Evolutionary conservation across 2,329 filamentous ascomycete genomes (phyloP), one percentile per base, ranked within the genome.

Genomic region (Microdochium paspali): DNA sequence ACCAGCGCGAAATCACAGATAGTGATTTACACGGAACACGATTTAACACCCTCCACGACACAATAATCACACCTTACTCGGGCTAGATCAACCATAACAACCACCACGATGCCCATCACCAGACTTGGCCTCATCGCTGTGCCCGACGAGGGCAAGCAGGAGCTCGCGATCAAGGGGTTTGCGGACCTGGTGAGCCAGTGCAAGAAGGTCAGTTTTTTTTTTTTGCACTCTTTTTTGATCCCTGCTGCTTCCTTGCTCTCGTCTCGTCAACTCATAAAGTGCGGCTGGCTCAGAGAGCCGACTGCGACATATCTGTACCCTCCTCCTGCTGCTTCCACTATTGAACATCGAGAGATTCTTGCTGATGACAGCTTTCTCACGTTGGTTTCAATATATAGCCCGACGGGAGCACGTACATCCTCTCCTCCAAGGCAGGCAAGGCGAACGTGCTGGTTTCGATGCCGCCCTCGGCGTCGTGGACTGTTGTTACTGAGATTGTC

Each of bases 101-200:
- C 10, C 31, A 18, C 35, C 35, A 44, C 23, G n/a, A 44, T 44
- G 42, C 42, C 42, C 24, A 44, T 44, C 23, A 44, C 23, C 42
- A 44, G 24, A 18, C 13, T 44, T 21, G 42, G 42, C 18, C 42
- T 44, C 24, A 15, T 44, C 24, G 42, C 42, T 24, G 24, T 44
- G 23, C 42, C 42, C 42, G 42, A 44, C 24, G 23, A 24, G 23
- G 23, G 9, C 42, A 44, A 44, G 42, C 42, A 44, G 23, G n/a
- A 44, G 23, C n/a, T 21, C 42, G 42, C 42, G n/a, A 44, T 44
- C 42, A 13, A 44, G 42, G 42, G 23, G n/a, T 44, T 44, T 21
- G 24, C 10, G n/a, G 12, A 44, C n/a, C 42, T 44, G 10, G 42
- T 24, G 10, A 25, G 23, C 42, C 23, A 15, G 23, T 44, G 42